Conservation (phyloP, 768 basidiomycete genomes). For the Mycena kentingensis region DNA sequence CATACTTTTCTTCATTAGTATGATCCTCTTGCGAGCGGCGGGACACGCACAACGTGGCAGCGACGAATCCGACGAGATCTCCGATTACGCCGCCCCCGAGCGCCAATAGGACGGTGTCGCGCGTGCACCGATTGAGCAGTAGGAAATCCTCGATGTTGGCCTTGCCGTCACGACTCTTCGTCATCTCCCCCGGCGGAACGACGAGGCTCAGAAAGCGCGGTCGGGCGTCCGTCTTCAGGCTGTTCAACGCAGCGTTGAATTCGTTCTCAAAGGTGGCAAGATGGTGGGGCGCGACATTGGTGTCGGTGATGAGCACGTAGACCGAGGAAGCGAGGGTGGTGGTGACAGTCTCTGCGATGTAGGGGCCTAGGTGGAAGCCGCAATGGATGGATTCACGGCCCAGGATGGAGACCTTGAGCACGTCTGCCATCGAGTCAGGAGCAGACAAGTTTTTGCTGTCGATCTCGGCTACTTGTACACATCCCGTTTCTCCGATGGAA, state of each 20-base stretch:
- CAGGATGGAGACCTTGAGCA: constrained; percentile 81
- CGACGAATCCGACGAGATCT: constrained; percentile 94
- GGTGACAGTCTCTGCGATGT: constrained; percentile 79
- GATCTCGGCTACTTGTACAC: no score
- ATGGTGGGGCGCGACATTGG: constrained; percentile 82
- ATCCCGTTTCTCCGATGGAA: no score
- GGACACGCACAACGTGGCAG: constrained; percentile 86
- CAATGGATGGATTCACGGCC: constrained; percentile 88
- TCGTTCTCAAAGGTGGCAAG: constrained; percentile 66
- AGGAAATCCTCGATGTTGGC: constrained; percentile 94
- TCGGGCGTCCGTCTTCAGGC: constrained; percentile 30
- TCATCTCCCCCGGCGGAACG: constrained; percentile 89
- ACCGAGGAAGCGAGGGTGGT: constrained; percentile 72
- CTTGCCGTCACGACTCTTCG: constrained; percentile 90
- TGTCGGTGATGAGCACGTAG: constrained; percentile 93
- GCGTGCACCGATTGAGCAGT: constrained; percentile 81
- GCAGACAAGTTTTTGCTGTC: no score
- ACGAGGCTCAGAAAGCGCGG: constrained; percentile 77
- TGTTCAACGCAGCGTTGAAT: constrained; percentile 51
- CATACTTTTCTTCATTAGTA: constrained; percentile 64
- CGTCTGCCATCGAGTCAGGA: constrained; percentile 46
- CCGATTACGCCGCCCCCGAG: constrained; percentile 98
- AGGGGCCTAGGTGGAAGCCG: constrained; percentile 88
- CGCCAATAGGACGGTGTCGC: constrained; percentile 91
- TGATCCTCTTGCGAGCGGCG: constrained; percentile 1